These are phyloP conservation scores for Boletus sp. DNA, from an alignment of 768 basidiomycete genomes.

Conservation along the genomic window DNA sequence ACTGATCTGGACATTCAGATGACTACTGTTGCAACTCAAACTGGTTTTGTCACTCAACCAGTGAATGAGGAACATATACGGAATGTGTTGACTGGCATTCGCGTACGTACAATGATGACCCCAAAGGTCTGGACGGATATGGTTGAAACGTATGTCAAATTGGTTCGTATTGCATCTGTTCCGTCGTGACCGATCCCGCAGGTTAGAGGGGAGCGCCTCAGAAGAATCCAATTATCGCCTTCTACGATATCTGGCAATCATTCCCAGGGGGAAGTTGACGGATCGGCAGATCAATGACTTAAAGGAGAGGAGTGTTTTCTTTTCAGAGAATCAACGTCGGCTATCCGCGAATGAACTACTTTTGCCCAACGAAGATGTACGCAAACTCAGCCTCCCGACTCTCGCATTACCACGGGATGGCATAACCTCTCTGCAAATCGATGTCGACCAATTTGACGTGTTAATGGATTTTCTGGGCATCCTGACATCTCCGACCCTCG, in stretches of 20 bases:
- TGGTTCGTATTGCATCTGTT: conserved; percentile 40
- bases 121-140: conserved; percentile 2
- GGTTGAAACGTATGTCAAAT: conserved; percentile 28
- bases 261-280: conserved; percentile 32
- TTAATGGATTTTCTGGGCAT: background rate
- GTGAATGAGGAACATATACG: background rate
- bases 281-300: background rate
- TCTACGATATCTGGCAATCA: conserved; percentile 63
- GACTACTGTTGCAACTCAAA: background rate
- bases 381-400: conserved; percentile 71
- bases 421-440: background rate
- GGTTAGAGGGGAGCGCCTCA: conserved; percentile 9
- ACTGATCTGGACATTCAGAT: background rate
- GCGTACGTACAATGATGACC: conserved; percentile 36
- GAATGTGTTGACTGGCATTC: background rate
- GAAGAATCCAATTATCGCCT: conserved; percentile 14
- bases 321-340: conserved; percentile 1
- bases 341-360: conserved; percentile 53
- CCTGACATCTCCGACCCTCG: background rate
- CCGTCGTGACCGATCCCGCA: background rate
- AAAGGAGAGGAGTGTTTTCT: conserved; percentile 3
- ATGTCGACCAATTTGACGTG: background rate
- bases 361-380: conserved; percentile 68
- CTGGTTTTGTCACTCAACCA: background rate
- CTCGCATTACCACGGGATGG: conserved; percentile 37